Evolutionary conservation across 768 basidiomycete species (phyloP), one percentile per base, ranked within the genome.

Genomic region (Agrocybe chaxingu): DNA sequence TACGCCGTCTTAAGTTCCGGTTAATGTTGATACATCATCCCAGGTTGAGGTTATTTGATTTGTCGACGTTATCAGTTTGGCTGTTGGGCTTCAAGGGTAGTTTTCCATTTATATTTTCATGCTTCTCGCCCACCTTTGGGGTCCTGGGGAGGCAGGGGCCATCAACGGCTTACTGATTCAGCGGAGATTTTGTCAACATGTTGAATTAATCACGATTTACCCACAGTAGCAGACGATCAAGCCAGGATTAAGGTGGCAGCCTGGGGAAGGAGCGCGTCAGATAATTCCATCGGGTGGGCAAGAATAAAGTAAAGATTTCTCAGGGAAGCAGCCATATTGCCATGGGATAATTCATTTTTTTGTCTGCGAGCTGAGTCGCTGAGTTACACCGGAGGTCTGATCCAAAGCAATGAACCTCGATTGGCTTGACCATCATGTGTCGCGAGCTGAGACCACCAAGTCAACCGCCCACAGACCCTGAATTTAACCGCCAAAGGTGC

Each of bases 11-110:
- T 24, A 5, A 16, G 16, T 16, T 16, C 16, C 16, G 24, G 24
- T 24, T 24, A 5, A 24, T 3, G 24, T 39, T 10, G 9, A 39
- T n/a, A 8, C 37, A 3, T 39, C 9, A 39, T 39, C 18, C 9
- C 61, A 82, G 81, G 82, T 84, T 50, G 77, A 24, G 36, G 36
- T 7, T 11, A 11, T 37, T 11, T 37, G 36, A 37, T 37, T 37
- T 24, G 24, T 24, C 24, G 36, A 3, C 7, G 16, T 37, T 16
- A 37, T 37, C 36, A 11, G 36, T 37, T 37, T 16, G 24, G 11
- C 36, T 11, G 16, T 7, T 37, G 36, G 16, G 36, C 3, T 16
- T 11, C 11, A 11, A 11, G 36, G 36, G 36, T 11, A 16, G 36
- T 7, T 16, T 16, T 11, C 2, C 11, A 16, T 11, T 1, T 37